phyloP scores from a whole-genome alignment of 768 basidiomycete species.

The Rhodotorula kratochvilovae region DNA sequence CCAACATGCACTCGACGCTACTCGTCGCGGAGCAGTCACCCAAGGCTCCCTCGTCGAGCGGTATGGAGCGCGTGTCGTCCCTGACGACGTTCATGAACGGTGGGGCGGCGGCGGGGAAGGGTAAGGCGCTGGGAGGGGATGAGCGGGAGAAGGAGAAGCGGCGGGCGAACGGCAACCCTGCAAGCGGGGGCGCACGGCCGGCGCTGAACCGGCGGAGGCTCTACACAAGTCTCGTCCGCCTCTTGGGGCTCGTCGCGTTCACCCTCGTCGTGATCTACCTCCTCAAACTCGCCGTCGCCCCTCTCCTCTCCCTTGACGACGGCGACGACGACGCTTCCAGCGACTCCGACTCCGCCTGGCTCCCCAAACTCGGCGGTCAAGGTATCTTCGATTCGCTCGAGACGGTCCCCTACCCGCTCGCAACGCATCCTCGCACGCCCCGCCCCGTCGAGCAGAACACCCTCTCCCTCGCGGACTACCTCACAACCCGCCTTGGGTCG shows the following conservation, averaged over 20 bases:
- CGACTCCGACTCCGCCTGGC: background rate
- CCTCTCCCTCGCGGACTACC: conserved; percentile 13
- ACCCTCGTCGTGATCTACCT: background rate
- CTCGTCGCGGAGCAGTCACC: background rate
- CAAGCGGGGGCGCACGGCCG: background rate
- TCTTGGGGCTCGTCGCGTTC: background rate
- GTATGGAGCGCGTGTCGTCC: conserved; percentile 6
- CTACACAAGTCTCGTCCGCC: background rate
- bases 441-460: background rate
- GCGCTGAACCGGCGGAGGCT: background rate
- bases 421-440: conserved; percentile 15
- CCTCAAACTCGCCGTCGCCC: background rate
- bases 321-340: no score
- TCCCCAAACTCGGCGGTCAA: background rate
- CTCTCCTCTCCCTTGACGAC: background rate
- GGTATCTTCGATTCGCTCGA: conserved; percentile 11
- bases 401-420: conserved; percentile 3
- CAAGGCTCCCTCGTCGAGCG: background rate
- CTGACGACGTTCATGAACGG: conserved; percentile 19
- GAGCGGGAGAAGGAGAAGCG: background rate
- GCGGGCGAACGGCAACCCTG: no score
- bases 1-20: background rate
- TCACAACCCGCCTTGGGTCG: conserved; percentile 23
- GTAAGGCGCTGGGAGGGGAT: no score
- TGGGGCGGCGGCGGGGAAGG: background rate